Evolutionary conservation across 148 eudicot genomes (phyloP), one percentile per base, ranked within the genome.

Genomic region (Polygonum aviculare): DNA sequence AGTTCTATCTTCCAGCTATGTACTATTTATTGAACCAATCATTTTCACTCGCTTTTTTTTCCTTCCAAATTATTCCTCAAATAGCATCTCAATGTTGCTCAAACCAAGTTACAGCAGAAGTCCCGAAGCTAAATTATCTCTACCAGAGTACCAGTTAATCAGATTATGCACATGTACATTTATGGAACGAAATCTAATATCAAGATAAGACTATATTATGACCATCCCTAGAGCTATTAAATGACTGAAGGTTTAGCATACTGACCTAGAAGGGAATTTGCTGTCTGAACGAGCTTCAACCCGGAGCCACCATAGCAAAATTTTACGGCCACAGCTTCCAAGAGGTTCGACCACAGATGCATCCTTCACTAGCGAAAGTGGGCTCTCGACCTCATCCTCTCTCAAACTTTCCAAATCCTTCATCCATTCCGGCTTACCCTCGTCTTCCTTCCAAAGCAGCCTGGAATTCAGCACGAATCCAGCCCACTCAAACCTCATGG

Each of bases 261-360:
- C 90, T 90, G 49, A 95, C 99, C 99, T 80, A 50, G 94, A 65
- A 47, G 99, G 99, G 65, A 90, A 95, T 83, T 89, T 90, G 88
- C 99, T 92, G 73, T 95, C 99, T 54, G 94, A 88, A 35, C 97
- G 92, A 72, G 99, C 99, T 85, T 95, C 99, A 77, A 89, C 97
- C 78, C 99, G 99, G 59, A 92, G 91, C 99, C 99, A 95, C 99
- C 99, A 95, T 69, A 92, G 82, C 91, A 95, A 78, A 78, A 92
- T 87, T 79, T 92, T 95, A 74, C 96, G 91, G 72, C 99, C 99
- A 84, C 99, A 95, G 74, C 87, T 85, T 50, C 97, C 99, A 44
- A 95, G 91, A 60, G 99, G 96, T 87, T 95, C 97, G 69, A 95
- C 94, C 51, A 86, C 86, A 33, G 97, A 88, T 38, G 84, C 62